Evolutionary conservation across 139 green algal genomes (phyloP), one percentile per base, ranked within the genome.

Genomic region (Picochlorum sp.): DNA sequence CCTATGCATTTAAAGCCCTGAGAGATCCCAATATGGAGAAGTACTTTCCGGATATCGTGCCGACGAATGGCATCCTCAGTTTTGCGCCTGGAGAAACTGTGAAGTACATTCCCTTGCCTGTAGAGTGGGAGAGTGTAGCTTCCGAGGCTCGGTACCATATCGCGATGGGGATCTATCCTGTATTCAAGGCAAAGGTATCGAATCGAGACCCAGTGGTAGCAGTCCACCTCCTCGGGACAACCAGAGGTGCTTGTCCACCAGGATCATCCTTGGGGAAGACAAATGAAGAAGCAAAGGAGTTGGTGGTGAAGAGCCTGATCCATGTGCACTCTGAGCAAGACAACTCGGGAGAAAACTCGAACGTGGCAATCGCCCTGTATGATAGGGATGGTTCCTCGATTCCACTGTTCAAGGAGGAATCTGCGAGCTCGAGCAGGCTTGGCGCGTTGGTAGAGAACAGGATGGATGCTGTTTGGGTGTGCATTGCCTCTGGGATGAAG

Each of bases 181-280:
- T 67, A 8, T 82, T 52, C 45, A 57, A 57, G 18, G 68, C 74
- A 3, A 28, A 3, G 4, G 38, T 68, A 7, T 14, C 34, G 11
- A 51, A 47, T 8, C 58, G 67, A 21, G 7, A 18, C 0, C 50
- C 54, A n/a, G 45, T 24, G 0, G 59, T 70, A 4, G 70, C 68
- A 1, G 28, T 76, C 15, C 77, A 83, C 45, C 14, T 83, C 4
- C 78, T 83, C 65, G 77, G 77, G 18, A 69, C 74, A 10, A n/a
- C 23, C 16, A 30, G 31, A 7, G 77, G 74, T 21, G 60, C 77
- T n/a, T 83, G 77, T 57, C 77, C 77, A 2, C 74, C 77, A 18
- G 77, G 74, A 4, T 59, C 47, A 24, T 54, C 18, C n/a, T 54
- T 54, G 47, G n/a, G 47, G 47, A 54, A 26, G 7, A 26, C 18